These are phyloP conservation scores for Pisolithus albus DNA, from an alignment of 768 basidiomycete species.

Conservation along the genomic window DNA sequence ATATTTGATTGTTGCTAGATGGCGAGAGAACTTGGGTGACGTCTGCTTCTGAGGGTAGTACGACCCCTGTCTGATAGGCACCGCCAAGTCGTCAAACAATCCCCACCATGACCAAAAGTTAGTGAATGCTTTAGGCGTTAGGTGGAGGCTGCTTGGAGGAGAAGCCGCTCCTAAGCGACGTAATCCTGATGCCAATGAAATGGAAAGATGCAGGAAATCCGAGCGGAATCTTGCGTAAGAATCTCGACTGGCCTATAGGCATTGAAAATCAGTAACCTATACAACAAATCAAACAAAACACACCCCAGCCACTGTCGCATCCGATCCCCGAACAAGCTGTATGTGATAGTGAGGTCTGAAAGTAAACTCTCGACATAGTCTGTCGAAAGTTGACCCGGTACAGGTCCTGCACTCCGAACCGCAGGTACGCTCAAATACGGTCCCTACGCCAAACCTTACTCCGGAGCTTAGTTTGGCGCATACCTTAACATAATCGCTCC, in stretches of 20 bases:
- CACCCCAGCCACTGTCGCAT: constrained; percentile 42
- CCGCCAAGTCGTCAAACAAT: constrained; percentile 69
- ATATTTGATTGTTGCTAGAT: constrained; percentile 89
- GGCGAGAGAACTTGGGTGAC: constrained; percentile 82
- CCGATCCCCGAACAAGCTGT: constrained; percentile 45
- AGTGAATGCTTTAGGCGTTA: constrained; percentile 76
- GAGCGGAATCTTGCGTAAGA: constrained; percentile 87
- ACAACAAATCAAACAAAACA: not conserved
- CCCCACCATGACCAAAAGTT: constrained; percentile 94
- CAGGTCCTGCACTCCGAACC: constrained; percentile 59
- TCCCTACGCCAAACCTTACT: constrained; percentile 80
- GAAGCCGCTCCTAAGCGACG: constrained; percentile 22
- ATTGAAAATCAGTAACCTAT: not conserved
- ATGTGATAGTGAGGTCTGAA: constrained; percentile 81
- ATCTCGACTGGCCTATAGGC: constrained; percentile 45
- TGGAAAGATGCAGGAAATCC: constrained; percentile 87
- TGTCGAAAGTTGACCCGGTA: constrained; percentile 54
- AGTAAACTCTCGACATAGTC: constrained; percentile 72
- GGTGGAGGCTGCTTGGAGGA: constrained; percentile 66
- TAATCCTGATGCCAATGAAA: constrained; percentile 71
- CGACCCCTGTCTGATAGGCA: constrained; percentile 85
- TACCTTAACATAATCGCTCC: constrained; percentile 51
- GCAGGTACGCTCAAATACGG: constrained; percentile 78
- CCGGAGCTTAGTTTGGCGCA: constrained; percentile 82
- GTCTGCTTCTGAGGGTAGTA: constrained; percentile 65